Base-by-base conservation (phyloP, 1,139 yeast species). In the Petasospora rhodanensis region DNA sequence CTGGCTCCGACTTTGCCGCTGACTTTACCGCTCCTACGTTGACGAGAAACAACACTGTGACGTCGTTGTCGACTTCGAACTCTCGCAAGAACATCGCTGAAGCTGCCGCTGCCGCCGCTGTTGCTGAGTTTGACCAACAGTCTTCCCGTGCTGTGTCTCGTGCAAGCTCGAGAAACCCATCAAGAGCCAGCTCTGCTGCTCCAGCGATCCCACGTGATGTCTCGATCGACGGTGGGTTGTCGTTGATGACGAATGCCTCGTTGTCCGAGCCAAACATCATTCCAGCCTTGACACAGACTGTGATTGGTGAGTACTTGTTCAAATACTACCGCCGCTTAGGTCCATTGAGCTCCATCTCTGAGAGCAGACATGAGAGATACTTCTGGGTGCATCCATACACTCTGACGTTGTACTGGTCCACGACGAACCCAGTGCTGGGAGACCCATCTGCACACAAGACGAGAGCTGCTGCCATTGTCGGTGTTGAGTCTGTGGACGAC, bases 361-460 rank as follows among this genome's bases (percentile, higher is more conserved):
- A 83, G 37, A 74, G 73, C 32, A 73, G 97, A 40, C 98, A 91
- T 54, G 93, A 83, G 54, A 71, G 97, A 45, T 91, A 78, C 59
- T 91, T 91, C 70, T 91, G 97, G 97, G 78, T 91, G 26, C 95
- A 91, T 60, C 98, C 98, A 7, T 89, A 87, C 57, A 81, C 94
- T 4, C 64, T 86, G 62, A 85, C 96, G 0, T 67, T 91, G 37
- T 87, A 86, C 58, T 91, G 98, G 98, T 80, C 91, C 8, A 72
- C 75, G 12, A 71, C 76, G 9, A 85, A 84, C 52, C 97, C 97
- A 3, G 83, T 82, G 1, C 59, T 81, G 40, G 76, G 80, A 7
- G 79, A 79, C 46, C 83, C 87, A 11, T 64, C 79, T 1, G 69
- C 70, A 7, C 73, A 73, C 29, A 78, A 71, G 50, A 79, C 89